These are phyloP conservation scores for Cucurbita argyrosperma DNA, from an alignment of 306 rosid species.

Conservation along the genomic window DNA sequence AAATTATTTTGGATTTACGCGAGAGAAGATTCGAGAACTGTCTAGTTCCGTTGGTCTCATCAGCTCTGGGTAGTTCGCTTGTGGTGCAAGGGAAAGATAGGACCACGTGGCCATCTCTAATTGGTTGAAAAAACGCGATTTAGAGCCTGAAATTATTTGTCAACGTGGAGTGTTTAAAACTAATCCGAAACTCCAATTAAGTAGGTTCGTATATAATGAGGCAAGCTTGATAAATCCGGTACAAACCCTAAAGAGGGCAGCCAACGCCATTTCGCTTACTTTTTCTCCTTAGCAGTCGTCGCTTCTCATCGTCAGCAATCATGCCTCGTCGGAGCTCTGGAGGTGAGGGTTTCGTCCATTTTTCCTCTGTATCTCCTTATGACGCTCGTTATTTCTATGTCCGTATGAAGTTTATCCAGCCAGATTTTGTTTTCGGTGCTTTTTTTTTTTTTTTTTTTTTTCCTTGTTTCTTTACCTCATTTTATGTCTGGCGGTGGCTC, in stretches of 20 bases:
- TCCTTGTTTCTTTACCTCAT: neutral
- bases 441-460: neutral
- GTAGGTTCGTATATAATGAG: neutral
- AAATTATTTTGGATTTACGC: neutral
- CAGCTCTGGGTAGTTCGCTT: neutral
- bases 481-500: neutral
- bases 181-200: neutral
- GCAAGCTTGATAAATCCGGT: too few relatives aligned
- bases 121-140: neutral
- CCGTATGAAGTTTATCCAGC: neutral
- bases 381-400: neutral
- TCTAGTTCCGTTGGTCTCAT: too few relatives aligned
- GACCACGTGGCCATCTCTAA: neutral
- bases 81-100: neutral
- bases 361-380: neutral
- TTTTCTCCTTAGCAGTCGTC: neutral
- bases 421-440: neutral
- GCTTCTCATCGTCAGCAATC: neutral
- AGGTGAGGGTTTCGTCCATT: neutral
- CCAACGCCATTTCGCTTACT: neutral
- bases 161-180: neutral
- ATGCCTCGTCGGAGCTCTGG: constrained; percentile 7
- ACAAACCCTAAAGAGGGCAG: neutral
- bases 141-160: neutral
- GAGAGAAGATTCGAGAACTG: neutral